Percentiles rank a stretch among this genome's conserved stretches.
phyloP scores from a whole-genome alignment of 1,139 yeast genomes.

The Saccharomyces pastorianus region DNA sequence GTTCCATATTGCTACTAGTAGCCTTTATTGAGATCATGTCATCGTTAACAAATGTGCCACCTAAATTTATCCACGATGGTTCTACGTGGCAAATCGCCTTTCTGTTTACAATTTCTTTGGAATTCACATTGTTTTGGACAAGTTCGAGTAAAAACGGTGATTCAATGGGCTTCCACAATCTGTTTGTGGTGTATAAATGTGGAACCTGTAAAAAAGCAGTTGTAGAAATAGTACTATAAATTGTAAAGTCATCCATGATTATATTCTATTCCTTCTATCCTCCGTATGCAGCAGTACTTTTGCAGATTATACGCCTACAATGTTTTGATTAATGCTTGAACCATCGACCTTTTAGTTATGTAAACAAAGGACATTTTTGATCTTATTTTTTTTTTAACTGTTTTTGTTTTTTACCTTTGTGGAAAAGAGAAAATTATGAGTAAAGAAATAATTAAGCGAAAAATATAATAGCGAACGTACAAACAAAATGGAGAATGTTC shows the following conservation, averaged over 20 bases:
- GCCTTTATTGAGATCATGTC: background rate
- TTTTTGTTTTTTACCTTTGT: background rate
- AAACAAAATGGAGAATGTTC: background rate
- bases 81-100: background rate
- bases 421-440: background rate
- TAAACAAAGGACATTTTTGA: background rate
- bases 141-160: background rate
- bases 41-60: background rate
- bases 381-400: background rate
- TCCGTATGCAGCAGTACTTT: background rate
- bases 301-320: background rate
- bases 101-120: background rate
- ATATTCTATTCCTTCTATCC: background rate
- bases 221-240: background rate
- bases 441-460: background rate
- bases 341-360: background rate
- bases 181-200: background rate
- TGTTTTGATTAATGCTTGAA: background rate
- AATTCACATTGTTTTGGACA: background rate
- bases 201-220: background rate
- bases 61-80: background rate
- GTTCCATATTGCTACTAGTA: background rate
- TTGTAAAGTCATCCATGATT: background rate
- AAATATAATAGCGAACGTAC: background rate
- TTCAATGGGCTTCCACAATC: background rate